Evolutionary conservation across 352 stramenopile species (phyloP).

Genomic region (Aphanomyces cochlioides): DNA sequence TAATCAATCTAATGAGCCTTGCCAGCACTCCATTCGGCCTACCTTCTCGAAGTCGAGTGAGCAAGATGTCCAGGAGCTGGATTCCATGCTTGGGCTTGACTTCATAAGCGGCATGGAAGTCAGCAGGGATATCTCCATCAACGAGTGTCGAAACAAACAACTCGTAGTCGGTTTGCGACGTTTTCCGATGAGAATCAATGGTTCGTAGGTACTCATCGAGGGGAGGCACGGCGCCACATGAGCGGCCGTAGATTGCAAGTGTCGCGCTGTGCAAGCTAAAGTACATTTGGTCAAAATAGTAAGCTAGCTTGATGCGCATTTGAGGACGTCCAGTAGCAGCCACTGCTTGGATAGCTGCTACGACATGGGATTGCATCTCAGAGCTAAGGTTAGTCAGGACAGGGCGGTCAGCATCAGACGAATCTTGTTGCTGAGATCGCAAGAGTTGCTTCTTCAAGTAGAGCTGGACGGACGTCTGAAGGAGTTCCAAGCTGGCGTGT

Average conservation of each 20-base stretch:
- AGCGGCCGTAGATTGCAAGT: constrained; percentile 67
- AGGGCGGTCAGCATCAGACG: constrained; percentile 56
- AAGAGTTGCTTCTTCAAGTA: constrained; percentile 56
- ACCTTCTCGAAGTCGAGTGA: constrained; percentile 32
- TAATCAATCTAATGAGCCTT: neutral
- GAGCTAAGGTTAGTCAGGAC: constrained; percentile 55
- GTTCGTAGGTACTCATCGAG: constrained; percentile 58
- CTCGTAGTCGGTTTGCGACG: constrained; percentile 44
- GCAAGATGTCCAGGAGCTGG: constrained; percentile 54
- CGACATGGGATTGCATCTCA: constrained; percentile 48
- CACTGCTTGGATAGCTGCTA: constrained; percentile 46
- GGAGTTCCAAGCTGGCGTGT: constrained; percentile 44
- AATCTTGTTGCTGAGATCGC: constrained; percentile 46
- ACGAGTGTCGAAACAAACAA: constrained; percentile 50
- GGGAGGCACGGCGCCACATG: constrained; percentile 52
- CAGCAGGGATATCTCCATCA: constrained; percentile 32
- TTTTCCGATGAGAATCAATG: constrained; percentile 45
- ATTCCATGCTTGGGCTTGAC: constrained; percentile 36
- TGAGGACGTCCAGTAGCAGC: constrained; percentile 49
- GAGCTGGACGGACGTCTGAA: constrained; percentile 41
- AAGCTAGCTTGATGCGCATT: constrained; percentile 58
- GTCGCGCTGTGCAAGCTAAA: constrained; percentile 70
- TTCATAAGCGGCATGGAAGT: constrained; percentile 27
- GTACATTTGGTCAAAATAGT: constrained; percentile 73
- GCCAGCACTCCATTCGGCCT: neutral